Base-by-base conservation (phyloP, 2,329 filamentous ascomycete species). In the Elsinoe australis region DNA sequence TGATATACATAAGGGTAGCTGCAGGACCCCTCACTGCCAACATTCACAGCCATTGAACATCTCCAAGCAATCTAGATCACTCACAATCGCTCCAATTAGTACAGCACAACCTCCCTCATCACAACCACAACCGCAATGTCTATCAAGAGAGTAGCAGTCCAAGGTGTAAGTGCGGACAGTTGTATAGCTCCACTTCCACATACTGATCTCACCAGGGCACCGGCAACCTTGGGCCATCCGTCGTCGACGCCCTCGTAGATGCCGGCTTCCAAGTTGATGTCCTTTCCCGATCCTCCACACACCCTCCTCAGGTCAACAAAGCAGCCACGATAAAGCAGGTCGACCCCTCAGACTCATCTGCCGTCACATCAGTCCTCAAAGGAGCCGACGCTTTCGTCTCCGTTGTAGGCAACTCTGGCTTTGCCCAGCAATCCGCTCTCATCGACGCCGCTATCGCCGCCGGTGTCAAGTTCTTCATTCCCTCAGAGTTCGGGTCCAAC, bases 111-210 rank as follows among this genome's bases (percentile, higher is more conserved):
- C 39, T n/a, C n/a, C 19, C 26, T 28, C 12, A 31, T n/a, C 39
- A 19, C 10, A 32, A 19, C 12, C 3, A 18, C 7, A 8, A 7
- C 17, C 7, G 18, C 7, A 18, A 44, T 44, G 39, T 44, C 39
- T 67, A 41, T 74, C 72, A 47, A 74, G 72, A 0, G 66, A 68
- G 53, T 71, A 74, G 54, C 72, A 74, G 42, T 74, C 69, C 51
- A 73, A 71, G 0, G 71, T 73, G 49, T 74, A 74, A 3, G 60
- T 69, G n/a, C n/a, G n/a, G n/a, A n/a, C n/a, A n/a, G n/a, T n/a
- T n/a, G n/a, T n/a, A n/a, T n/a, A 26, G 73, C 71, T 2, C 71
- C 4, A 55, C 54, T 47, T 55, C 17, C 5, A 12, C 28, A 41
- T 19, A 26, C 46, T 49, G 19, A 39, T 22, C 5, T 12, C 5